phyloP scores from a whole-genome alignment of 441 rosid species.

The Rhodomyrtus psidioides region DNA sequence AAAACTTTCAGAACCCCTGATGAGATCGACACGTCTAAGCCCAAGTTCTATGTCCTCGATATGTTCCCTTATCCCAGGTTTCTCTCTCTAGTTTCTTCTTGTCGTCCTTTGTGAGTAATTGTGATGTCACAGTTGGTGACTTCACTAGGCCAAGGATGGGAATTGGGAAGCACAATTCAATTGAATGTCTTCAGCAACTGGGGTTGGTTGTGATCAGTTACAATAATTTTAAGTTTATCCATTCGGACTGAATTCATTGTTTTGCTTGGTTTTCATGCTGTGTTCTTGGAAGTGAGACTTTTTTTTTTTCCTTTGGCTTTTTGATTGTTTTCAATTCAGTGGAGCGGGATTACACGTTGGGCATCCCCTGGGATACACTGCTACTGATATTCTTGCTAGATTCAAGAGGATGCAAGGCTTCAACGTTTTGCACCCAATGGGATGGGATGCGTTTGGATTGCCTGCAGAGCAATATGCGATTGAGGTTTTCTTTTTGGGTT shows the following conservation, averaged over 20 bases:
- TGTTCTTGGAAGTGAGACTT: slow-evolving; percentile 3
- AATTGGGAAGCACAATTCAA: background rate
- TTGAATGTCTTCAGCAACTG: background rate
- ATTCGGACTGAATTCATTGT: background rate
- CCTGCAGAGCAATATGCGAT: slow-evolving; percentile 98
- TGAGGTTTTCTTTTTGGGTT: slow-evolving; percentile 35
- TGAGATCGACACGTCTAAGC: slow-evolving; percentile 70
- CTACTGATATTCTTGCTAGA: slow-evolving; percentile 89
- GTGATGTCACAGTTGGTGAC: background rate
- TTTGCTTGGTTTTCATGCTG: background rate
- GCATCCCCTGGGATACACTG: slow-evolving; percentile 94
- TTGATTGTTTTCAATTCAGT: slow-evolving; percentile 28
- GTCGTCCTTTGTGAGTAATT: background rate
- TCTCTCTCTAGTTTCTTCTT: background rate
- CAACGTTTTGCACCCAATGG: slow-evolving; percentile 96
- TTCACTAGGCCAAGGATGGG: background rate
- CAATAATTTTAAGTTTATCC: background rate
- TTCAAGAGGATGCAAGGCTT: slow-evolving; percentile 86
- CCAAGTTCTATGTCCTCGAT: slow-evolving; percentile 96
- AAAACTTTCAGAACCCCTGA: slow-evolving; percentile 80
- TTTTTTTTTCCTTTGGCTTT: background rate
- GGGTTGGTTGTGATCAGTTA: background rate
- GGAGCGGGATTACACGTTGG: slow-evolving; percentile 99
- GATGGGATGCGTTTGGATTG: slow-evolving; percentile 99
- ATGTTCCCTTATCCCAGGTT: slow-evolving; percentile 99